Evolutionary conservation across 768 basidiomycete genomes (phyloP), one percentile per base, ranked within the genome.

Genomic region (Clitopilus hobsonii): DNA sequence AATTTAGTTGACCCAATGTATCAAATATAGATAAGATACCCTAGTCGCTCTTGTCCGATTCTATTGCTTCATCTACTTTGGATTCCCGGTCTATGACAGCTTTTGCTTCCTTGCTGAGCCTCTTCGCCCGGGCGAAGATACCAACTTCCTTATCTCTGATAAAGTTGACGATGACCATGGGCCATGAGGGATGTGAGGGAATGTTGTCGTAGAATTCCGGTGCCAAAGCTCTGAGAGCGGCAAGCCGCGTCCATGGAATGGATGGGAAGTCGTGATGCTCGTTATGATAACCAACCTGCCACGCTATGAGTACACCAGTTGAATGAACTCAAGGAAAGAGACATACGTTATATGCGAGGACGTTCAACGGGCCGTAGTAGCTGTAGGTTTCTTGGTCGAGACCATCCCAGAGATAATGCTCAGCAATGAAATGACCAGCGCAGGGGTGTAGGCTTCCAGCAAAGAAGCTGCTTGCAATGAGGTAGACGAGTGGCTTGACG

Each of bases 241-340:
- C 91, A 0, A 98, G 80, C 22, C 90, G 85, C 16, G 95, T 98
- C 97, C 97, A 99, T 1, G 97, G 82, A 0, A 99, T 72, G 11
- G 94, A 94, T 6, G 97, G 95, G 71, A 99, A 98, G 72, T 99
- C 97, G 71, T 99, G 97, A 71, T 99, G 97, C 65, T 98, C 97
- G 70, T 99, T 98, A 69, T 99, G 97, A 67, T 98, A 98, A 32
- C 97, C 97, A 61, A 98, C 92, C 91, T 94, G 60, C 18, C 54
- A 41, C 24, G 41, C 22, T 6, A 20, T 36, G 23, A 63, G 16
- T 27, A 23, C 23, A n/a, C 54, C 54, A 47, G 11, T 62, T 47
- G 55, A 54, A 57, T 36, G 14, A 27, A 38, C 13, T 3, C 8
- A 45, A 56, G 36, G 11, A 36, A 29, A 53, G 16, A 16, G 20